These are phyloP conservation scores for Gloeopeniophorella convolvens DNA, from an alignment of 768 basidiomycete genomes.

Conservation along the genomic window DNA sequence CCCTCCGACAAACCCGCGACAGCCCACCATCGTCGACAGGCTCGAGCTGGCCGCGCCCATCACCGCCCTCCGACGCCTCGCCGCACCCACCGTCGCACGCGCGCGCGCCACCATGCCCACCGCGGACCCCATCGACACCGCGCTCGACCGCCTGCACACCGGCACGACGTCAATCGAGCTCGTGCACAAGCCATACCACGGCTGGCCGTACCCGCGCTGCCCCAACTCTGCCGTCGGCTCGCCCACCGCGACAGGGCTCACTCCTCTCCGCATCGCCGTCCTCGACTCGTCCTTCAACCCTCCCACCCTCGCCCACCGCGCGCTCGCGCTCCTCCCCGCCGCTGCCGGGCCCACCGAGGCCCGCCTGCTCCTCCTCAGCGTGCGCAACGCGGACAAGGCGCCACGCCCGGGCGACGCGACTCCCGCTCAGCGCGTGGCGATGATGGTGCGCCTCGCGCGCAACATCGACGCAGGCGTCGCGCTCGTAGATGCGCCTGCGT, in stretches of 20 bases:
- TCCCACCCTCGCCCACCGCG: slow-evolving; percentile 79
- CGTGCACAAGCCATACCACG: slow-evolving; percentile 50
- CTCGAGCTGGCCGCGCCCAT: too few species aligned
- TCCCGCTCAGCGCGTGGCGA: slow-evolving; percentile 72
- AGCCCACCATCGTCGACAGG: not conserved
- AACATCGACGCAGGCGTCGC: slow-evolving; percentile 62
- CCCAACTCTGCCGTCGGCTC: slow-evolving; percentile 5
- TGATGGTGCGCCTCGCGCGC: slow-evolving; percentile 70
- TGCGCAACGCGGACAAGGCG: slow-evolving; percentile 81
- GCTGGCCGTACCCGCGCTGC: slow-evolving; percentile 53
- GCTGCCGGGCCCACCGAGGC: slow-evolving; percentile 48
- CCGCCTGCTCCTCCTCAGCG: slow-evolving; percentile 71
- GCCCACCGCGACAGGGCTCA: slow-evolving; percentile 5
- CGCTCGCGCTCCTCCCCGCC: slow-evolving; percentile 43
- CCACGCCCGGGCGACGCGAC: slow-evolving; percentile 67
- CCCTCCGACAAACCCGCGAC: not conserved
- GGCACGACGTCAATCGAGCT: slow-evolving; percentile 49
- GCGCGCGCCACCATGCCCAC: not conserved
- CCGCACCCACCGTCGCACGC: too few species aligned
- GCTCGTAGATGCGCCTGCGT: slow-evolving; percentile 82
- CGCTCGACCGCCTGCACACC: slow-evolving; percentile 35
- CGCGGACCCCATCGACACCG: slow-evolving; percentile 1
- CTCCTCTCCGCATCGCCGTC: slow-evolving; percentile 50
- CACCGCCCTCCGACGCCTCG: too few species aligned
- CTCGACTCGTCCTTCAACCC: slow-evolving; percentile 94